These are phyloP conservation scores for Yarrowia sp. DNA, from an alignment of 805 yeast genomes.

Conservation along the genomic window DNA sequence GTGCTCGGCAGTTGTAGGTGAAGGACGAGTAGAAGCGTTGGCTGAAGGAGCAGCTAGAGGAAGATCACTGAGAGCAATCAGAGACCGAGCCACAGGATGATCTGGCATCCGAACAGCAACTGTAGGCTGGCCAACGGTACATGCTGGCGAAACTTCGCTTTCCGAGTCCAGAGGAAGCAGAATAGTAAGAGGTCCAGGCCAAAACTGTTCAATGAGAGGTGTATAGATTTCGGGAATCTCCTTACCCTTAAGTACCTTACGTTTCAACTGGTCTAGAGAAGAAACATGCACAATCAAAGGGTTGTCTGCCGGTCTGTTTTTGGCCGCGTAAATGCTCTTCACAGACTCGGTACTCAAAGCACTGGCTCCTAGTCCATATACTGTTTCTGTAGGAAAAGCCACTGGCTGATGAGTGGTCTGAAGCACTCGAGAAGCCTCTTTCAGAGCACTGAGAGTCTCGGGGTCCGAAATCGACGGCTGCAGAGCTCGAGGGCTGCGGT, in stretches of 20 bases:
- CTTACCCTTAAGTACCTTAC: slow-evolving; percentile 48
- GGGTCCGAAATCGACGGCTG: slow-evolving; percentile 44
- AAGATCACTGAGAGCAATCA: slow-evolving; percentile 75
- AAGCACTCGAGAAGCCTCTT: slow-evolving; percentile 58
- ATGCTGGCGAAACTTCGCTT: slow-evolving; percentile 54
- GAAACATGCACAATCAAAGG: slow-evolving; percentile 91
- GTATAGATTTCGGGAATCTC: slow-evolving; percentile 65
- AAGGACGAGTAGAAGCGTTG: slow-evolving; percentile 91
- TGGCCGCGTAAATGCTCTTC: slow-evolving; percentile 73
- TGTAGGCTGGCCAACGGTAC: slow-evolving; percentile 84
- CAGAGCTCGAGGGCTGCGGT: slow-evolving; percentile 30
- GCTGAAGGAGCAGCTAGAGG: slow-evolving; percentile 99
- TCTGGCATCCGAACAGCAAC: slow-evolving; percentile 89
- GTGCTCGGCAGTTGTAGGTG: slow-evolving; percentile 86
- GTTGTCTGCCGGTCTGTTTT: slow-evolving; percentile 92
- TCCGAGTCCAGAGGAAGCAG: slow-evolving; percentile 59
- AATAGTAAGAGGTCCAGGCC: slow-evolving; percentile 97
- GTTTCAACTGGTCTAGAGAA: slow-evolving; percentile 64
- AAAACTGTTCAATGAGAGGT: slow-evolving; percentile 61
- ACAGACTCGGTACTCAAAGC: slow-evolving; percentile 74
- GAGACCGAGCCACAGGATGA: slow-evolving; percentile 85
- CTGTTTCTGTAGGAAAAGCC: slow-evolving; percentile 97
- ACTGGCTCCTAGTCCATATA: slow-evolving; percentile 91
- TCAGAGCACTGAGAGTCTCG: slow-evolving; percentile 50
- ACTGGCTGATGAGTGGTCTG: slow-evolving; percentile 56